These are phyloP conservation scores for Amanita pallidorosea DNA, from an alignment of 768 basidiomycete genomes.

Conservation along the genomic window DNA sequence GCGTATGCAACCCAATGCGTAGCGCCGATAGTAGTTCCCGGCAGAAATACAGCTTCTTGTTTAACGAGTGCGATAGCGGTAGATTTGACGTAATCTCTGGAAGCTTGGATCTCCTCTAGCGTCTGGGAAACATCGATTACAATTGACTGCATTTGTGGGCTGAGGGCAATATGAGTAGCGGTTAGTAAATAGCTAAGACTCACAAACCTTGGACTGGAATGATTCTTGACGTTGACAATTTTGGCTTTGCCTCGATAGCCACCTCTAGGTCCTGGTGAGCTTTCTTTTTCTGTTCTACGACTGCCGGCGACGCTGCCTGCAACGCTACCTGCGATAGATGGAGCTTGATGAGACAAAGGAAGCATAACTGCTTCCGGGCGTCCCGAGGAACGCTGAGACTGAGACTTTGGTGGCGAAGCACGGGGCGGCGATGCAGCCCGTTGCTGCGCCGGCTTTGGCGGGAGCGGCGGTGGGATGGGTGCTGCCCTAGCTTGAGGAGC, in stretches of 20 bases:
- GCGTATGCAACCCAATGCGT: constrained; percentile 91
- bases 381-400: constrained; percentile 37
- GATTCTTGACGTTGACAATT: constrained; percentile 28
- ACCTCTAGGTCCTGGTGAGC: constrained; percentile 54
- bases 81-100: constrained; percentile 71
- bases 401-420: constrained; percentile 54
- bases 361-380: constrained; percentile 34
- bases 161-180: constrained; percentile 15
- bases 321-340: constrained; percentile 10
- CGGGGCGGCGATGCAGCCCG: constrained; percentile 43
- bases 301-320: constrained; percentile 9
- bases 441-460: constrained; percentile 41
- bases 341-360: constrained; percentile 1
- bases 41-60: constrained; percentile 75
- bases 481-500: constrained; percentile 24
- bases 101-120: constrained; percentile 66
- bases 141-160: constrained; percentile 56
- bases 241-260: constrained; percentile 25
- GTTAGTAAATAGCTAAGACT: background rate
- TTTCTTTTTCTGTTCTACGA: constrained; percentile 54
- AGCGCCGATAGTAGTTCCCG: constrained; percentile 81
- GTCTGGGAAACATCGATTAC: constrained; percentile 67
- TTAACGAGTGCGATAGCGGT: constrained; percentile 84
- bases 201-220: constrained; percentile 48
- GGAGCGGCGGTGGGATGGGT: constrained; percentile 47